phyloP scores from a whole-genome alignment of 2,329 filamentous ascomycete genomes.

The Colletotrichum sp. region DNA sequence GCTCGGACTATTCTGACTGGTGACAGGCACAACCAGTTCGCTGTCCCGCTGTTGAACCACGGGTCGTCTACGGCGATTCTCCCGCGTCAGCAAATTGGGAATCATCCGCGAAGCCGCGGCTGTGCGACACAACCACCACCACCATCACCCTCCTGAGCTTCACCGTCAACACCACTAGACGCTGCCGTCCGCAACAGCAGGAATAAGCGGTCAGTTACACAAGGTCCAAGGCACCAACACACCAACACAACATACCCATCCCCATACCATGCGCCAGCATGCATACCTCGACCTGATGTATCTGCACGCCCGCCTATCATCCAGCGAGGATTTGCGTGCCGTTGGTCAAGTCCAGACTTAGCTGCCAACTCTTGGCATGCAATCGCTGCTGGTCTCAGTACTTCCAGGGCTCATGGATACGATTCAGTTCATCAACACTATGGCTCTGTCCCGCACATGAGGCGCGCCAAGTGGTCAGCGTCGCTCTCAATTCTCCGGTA shows the following conservation, averaged over 20 bases:
- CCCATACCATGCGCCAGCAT: neutral
- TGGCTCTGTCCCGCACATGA: neutral
- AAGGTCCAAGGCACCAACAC: neutral
- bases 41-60: neutral
- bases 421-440: neutral
- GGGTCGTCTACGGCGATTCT: neutral
- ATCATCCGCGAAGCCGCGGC: conserved; percentile 5
- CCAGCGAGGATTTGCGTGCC: neutral
- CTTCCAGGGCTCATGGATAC: neutral
- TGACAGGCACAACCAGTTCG: neutral
- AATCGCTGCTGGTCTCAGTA: neutral
- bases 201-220: conserved; percentile 2
- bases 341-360: neutral
- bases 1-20: neutral
- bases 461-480: conserved; percentile 10
- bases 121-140: neutral
- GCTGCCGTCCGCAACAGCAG: neutral
- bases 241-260: neutral
- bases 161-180: neutral
- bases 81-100: conserved; percentile 7
- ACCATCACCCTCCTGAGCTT: neutral
- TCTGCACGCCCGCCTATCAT: neutral
- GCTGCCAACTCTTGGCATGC: neutral
- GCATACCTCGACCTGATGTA: neutral
- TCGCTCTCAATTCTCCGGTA: neutral